Evolutionary conservation across 148 eudicot species (phyloP), one percentile per base, ranked within the genome.

Genomic region (Dianthus caryophyllus): DNA sequence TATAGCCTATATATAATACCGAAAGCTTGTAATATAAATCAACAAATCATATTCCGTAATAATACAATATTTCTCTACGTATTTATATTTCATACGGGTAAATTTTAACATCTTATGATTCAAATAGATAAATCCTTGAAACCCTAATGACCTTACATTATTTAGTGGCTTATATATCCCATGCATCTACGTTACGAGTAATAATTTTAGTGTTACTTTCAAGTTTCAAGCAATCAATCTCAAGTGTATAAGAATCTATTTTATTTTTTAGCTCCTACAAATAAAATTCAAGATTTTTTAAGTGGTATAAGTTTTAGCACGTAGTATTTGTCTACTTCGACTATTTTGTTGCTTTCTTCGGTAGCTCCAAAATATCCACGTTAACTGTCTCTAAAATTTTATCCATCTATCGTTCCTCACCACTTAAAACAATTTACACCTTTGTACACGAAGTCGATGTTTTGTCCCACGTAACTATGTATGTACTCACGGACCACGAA

Each of bases 261-360:
- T 61, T 9, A n/a, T 6, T 38, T 44, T 69, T 15, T 31, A 29
- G 47, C 46, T 47, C 52, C 24, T 9, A 22, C 9, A 2, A 21
- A 38, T 0, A 22, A 2, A 21, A 38, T 0, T 14, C 7, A 24
- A 44, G 30, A 20, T 62, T 21, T 11, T 62, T 21, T 11, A 26
- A 58, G 74, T 65, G 79, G 66, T 70, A 50, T 13, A 61, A 58
- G 17, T 65, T 65, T 14, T 65, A 67, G 75, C 74, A 76, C 79
- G 74, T 76, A 75, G 74, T 39, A 65, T 69, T 13, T 61, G 71
- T 67, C 46, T 24, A 36, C 47, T 17, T 67, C 16, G 38, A 33
- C 38, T 33, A 33, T 33, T n/a, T 33, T 33, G 38, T 33, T n/a
- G 10, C 31, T 25, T 31, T 52, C 53, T 43, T 15, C 65, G 30